phyloP scores from a whole-genome alignment of 2,329 filamentous ascomycete genomes.

The Aspergillus clavatus region DNA sequence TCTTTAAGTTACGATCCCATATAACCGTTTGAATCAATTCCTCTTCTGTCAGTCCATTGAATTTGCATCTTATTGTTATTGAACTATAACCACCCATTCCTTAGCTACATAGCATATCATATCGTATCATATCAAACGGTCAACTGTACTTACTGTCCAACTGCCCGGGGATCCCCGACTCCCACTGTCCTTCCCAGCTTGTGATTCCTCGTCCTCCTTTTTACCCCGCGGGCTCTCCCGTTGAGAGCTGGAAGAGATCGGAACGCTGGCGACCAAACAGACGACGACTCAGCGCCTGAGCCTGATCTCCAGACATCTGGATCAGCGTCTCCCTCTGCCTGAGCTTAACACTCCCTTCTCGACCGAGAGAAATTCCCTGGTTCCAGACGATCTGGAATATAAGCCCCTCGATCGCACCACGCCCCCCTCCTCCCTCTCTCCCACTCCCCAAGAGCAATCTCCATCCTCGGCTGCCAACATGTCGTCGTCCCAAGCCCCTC shows the following conservation, averaged over 20 bases:
- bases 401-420: constrained; percentile 36
- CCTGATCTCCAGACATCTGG: constrained; percentile 59
- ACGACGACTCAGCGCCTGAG: constrained; percentile 50
- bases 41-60: too few species aligned
- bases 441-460: constrained; percentile 9
- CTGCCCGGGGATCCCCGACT: constrained; percentile 24
- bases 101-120: too few species aligned
- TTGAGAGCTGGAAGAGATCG: constrained; percentile 32
- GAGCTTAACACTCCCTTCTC: constrained; percentile 61
- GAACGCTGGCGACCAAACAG: constrained; percentile 46
- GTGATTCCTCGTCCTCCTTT: constrained; percentile 10
- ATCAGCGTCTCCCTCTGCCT: constrained; percentile 49
- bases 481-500: constrained; percentile 58
- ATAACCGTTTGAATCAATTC: too few species aligned
- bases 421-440: constrained; percentile 17
- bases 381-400: constrained; percentile 52
- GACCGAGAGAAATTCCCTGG: constrained; percentile 51
- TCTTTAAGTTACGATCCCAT: too few species aligned
- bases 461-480: constrained; percentile 40
- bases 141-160: not conserved
- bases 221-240: constrained; percentile 29
- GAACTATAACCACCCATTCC: too few species aligned
- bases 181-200: not conserved
- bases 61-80: too few species aligned
- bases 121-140: too few species aligned